A percentile compares a stretch with the other conserved stretches of the same genome.
phyloP scores from a whole-genome alignment of 2,329 filamentous ascomycete genomes.

The Thermothelomyces thermophilus region DNA sequence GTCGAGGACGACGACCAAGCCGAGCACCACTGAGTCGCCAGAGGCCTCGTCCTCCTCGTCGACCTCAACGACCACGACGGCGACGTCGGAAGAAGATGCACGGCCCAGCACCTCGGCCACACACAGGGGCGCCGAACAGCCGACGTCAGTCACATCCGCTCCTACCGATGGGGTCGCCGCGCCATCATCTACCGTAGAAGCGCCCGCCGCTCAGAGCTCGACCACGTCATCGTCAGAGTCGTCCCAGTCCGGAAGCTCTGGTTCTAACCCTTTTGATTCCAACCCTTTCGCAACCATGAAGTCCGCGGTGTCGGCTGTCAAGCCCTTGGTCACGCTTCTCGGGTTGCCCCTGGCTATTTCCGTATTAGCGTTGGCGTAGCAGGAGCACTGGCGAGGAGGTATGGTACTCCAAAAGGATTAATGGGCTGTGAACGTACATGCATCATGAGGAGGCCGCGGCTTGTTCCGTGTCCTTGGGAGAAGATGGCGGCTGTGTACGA shows the following conservation, averaged over 20 bases:
- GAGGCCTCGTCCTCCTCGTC: neutral
- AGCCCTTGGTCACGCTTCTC: neutral
- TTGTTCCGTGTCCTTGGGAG: too few species aligned
- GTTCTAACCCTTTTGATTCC: constrained; percentile 17
- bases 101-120: neutral
- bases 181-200: too few species aligned
- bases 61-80: neutral
- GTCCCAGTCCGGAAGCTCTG: constrained; percentile 12
- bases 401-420: too few species aligned
- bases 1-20: neutral
- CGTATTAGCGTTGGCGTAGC: constrained; percentile 9
- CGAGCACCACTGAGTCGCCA: neutral
- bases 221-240: constrained; percentile 1
- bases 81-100: neutral
- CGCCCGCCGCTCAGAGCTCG: neutral
- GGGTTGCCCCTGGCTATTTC: constrained; percentile 10
- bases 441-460: neutral
- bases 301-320: constrained; percentile 2
- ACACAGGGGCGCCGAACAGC: neutral
- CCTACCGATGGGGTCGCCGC: neutral
- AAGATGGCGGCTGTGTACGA: neutral
- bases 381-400: neutral
- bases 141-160: neutral
- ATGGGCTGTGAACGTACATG: neutral
- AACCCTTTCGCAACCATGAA: constrained; percentile 25